Evolutionary conservation across 495 filamentous ascomycete species (phyloP).

Genomic region (Apiosordaria backusii): DNA sequence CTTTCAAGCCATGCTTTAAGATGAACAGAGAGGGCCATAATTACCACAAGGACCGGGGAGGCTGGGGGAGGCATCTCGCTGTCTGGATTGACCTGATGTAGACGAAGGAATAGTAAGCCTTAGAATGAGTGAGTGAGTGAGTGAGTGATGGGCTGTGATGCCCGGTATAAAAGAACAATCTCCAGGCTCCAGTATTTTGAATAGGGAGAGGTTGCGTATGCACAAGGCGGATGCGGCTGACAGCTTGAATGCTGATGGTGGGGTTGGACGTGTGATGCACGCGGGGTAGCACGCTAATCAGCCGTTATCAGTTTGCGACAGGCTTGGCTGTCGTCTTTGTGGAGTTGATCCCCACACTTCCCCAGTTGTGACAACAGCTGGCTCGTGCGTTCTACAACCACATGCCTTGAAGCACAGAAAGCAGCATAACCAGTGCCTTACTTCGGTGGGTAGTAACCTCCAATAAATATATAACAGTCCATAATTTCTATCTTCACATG

Average conservation of each 20-base stretch:
- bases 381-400: constrained; percentile 1
- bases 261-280: background rate
- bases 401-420: background rate
- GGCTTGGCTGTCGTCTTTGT: background rate
- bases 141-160: too few relatives aligned
- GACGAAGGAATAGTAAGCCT: background rate
- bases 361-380: background rate
- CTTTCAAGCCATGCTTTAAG: too few relatives aligned
- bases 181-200: constrained; percentile 2
- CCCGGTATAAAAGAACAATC: background rate
- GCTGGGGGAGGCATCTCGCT: constrained; percentile 16
- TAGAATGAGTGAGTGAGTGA: background rate
- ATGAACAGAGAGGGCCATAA: background rate
- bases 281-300: constrained; percentile 1
- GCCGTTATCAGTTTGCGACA: background rate
- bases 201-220: background rate
- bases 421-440: background rate
- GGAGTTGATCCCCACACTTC: background rate
- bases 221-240: background rate
- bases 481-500: background rate
- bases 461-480: background rate
- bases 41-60: constrained; percentile 16
- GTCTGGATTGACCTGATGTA: background rate
- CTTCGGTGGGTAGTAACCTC: background rate
- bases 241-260: background rate